Percentiles rank a stretch among this genome's conserved stretches.
Conservation (phyloP, 805 yeast species). For the Yarrowia sp. region DNA sequence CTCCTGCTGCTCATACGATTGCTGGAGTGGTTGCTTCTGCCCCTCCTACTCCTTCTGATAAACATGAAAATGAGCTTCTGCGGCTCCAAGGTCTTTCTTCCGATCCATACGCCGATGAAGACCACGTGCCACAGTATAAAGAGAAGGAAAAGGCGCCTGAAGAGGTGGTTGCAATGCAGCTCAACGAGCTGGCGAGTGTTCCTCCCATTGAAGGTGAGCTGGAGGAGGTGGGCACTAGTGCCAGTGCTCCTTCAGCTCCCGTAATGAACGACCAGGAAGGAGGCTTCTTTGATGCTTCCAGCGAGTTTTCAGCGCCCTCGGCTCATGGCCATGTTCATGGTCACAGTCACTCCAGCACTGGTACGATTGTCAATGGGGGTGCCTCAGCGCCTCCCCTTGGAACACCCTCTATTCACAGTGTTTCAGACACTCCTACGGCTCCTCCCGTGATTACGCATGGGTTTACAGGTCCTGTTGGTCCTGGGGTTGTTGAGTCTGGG, state of each 20-base stretch:
- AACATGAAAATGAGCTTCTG: conserved; percentile 12
- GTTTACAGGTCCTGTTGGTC: conserved; percentile 9
- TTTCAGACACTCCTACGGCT: neutral
- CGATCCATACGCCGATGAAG: conserved; percentile 6
- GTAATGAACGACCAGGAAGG: neutral
- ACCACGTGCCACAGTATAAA: conserved; percentile 32
- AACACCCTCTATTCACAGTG: neutral
- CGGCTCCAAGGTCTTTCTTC: conserved; percentile 26
- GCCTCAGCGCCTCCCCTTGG: neutral
- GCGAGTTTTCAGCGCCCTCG: neutral
- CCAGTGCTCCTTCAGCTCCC: conserved; percentile 16
- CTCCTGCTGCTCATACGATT: neutral
- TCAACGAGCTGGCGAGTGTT: conserved; percentile 8
- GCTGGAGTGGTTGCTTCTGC: neutral
- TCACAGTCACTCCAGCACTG: conserved; percentile 1
- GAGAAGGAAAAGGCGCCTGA: conserved; percentile 34
- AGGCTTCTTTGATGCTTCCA: conserved; percentile 8
- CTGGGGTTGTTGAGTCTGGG: neutral
- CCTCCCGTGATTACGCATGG: conserved; percentile 21
- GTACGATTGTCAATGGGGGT: neutral
- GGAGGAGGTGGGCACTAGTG: neutral
- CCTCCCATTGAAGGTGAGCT: conserved; percentile 10
- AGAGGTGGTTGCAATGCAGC: conserved; percentile 9
- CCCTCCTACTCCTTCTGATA: conserved; percentile 3
- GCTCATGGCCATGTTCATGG: neutral